phyloP scores from a whole-genome alignment of 1,284 basidiomycete genomes.

The Sporisorium reilianum region DNA sequence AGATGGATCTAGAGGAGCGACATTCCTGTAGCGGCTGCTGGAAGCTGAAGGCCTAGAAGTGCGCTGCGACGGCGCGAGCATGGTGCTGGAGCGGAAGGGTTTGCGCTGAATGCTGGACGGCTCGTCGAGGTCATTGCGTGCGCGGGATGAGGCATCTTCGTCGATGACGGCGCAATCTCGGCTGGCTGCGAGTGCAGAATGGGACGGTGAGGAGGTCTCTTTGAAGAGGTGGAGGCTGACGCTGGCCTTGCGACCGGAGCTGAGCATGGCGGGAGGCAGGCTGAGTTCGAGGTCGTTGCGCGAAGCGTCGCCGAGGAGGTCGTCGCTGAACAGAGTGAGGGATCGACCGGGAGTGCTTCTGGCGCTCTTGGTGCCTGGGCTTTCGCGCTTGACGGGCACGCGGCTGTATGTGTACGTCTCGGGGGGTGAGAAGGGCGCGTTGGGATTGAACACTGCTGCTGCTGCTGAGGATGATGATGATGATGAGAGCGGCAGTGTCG shows the following conservation, averaged over 20 bases:
- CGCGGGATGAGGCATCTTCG: conserved; percentile 10
- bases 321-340: conserved; percentile 25
- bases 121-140: conserved; percentile 13
- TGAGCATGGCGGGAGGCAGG: conserved; percentile 55
- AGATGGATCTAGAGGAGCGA: not conserved
- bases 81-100: conserved; percentile 22
- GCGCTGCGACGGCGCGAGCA: conserved; percentile 17
- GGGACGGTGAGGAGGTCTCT: conserved; percentile 52
- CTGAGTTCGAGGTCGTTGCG: conserved; percentile 43
- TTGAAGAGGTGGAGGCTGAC: conserved; percentile 65
- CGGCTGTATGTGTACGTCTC: conserved; percentile 42
- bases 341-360: conserved; percentile 52
- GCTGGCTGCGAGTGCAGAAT: conserved; percentile 25
- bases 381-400: conserved; percentile 30
- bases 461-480: conserved; percentile 3
- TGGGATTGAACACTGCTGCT: conserved; percentile 16
- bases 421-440: conserved; percentile 40
- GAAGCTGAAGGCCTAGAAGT: conserved; percentile 11
- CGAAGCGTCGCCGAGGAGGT: conserved; percentile 24
- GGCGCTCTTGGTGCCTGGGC: conserved; percentile 44
- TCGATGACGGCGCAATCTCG: conserved; percentile 30
- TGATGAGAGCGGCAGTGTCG: not conserved
- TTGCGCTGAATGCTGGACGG: conserved; percentile 15
- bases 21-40: conserved; percentile 5
- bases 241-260: conserved; percentile 61